Base-by-base conservation (phyloP, 2,329 filamentous ascomycete species). In the Penicillium sp. region DNA sequence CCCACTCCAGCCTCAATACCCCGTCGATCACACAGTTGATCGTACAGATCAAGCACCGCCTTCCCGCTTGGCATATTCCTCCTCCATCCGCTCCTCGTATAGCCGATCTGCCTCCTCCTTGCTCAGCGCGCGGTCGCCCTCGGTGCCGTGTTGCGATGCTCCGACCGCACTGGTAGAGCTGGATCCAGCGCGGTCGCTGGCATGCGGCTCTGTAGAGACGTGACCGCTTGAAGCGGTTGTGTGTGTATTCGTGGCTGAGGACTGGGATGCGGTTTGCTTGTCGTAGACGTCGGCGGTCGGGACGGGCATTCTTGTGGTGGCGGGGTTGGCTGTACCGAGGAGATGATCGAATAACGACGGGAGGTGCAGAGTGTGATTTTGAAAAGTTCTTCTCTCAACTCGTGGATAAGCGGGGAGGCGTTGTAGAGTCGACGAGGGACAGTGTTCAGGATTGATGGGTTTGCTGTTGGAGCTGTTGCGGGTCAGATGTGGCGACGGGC, bases 41-140 rank as follows among this genome's bases (percentile, higher is more conserved):
- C 18, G 18, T 33, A 4, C 25, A 27, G 6, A 4, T n/a, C 53
- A 67, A 53, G 71, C 66, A 57, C 66, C 64, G 1, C 64, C 63
- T 50, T 71, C 69, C 34, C 68, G 51, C 63, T 70, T 69, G 41
- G 67, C 65, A 55, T 71, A 69, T 51, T 74, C 71, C 32, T 70
- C 69, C 56, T 70, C 70, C 54, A 73, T 72, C 10, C 67, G 61
- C 51, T 72, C 69, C 45, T 70, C 62, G 44, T 71, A 73, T 27
- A 68, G 43, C 9, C 62, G 58, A 43, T 72, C 69, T 2, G 64
- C 68, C 41, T 72, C 68, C 33, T 66, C 67, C 47, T 63, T 63
- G 39, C 60, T 71, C 57, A 65, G 38, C n/a, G 51, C 41, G 15
- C 46, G 50, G 15, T 56, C 51, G 14, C 50, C 43, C 7, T 51